Percentiles rank a stretch among this genome's conserved stretches.
Conservation (phyloP, 331 rosid genomes). For the Pyrus hybrid region DNA sequence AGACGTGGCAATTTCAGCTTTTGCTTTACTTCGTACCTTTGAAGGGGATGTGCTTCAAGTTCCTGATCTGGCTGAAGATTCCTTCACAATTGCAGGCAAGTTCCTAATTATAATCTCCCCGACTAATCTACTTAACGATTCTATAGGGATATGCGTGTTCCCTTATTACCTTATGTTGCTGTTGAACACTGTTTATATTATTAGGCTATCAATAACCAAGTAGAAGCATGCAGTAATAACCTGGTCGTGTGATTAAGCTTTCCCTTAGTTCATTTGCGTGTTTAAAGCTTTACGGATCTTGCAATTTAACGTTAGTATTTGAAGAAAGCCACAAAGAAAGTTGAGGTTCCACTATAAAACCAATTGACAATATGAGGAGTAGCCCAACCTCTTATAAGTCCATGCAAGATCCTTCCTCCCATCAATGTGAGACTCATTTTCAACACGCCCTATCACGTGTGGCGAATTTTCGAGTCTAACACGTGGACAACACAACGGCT, state of each 20-base stretch:
- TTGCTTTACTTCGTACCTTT: conserved; percentile 47
- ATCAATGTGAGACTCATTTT: too few species aligned
- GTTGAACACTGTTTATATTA: neutral
- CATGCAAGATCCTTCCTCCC: too few species aligned
- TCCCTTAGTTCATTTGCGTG: neutral
- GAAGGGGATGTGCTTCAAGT: conserved; percentile 30
- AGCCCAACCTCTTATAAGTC: too few species aligned
- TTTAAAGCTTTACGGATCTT: neutral
- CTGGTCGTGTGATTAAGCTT: neutral
- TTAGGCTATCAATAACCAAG: neutral
- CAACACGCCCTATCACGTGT: too few species aligned
- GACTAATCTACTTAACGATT: neutral
- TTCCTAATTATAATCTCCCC: neutral
- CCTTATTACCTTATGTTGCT: neutral
- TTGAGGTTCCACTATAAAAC: too few species aligned
- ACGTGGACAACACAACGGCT: too few species aligned
- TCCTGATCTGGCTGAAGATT: conserved; percentile 38
- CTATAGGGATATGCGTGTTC: neutral
- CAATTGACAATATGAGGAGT: too few species aligned
- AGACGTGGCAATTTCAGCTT: conserved; percentile 74
- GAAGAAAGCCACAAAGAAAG: too few species aligned
- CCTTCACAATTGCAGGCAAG: conserved; percentile 71
- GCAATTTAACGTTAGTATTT: neutral
- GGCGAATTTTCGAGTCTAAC: too few species aligned
- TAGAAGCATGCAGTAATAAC: neutral